Percentiles rank a stretch among this genome's conserved stretches.
Conservation (phyloP, 116 monocot genomes). For the Posidonia oceanica region DNA sequence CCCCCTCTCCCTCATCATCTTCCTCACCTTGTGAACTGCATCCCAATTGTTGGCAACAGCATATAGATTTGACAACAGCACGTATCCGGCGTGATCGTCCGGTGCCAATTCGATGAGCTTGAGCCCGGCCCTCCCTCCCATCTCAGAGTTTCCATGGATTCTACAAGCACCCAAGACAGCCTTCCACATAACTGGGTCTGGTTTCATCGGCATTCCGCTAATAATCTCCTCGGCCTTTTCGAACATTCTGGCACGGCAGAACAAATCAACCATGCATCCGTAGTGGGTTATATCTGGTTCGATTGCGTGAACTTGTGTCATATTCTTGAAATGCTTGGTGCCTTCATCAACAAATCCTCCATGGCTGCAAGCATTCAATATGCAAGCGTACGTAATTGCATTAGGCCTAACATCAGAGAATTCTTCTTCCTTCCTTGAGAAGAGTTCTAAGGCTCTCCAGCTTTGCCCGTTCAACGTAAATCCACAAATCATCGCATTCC, state of each 20-base stretch:
- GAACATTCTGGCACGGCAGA: slow-evolving; percentile 43
- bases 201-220: slow-evolving; percentile 39
- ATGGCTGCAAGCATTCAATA: slow-evolving; percentile 66
- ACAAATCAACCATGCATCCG: slow-evolving; percentile 72
- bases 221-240: slow-evolving; percentile 42
- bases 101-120: slow-evolving; percentile 38
- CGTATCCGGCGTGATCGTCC: slow-evolving; percentile 47
- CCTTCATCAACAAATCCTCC: slow-evolving; percentile 50
- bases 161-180: slow-evolving; percentile 49
- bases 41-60: slow-evolving; percentile 30
- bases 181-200: slow-evolving; percentile 65
- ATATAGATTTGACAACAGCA: slow-evolving; percentile 47
- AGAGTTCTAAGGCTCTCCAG: slow-evolving; percentile 24
- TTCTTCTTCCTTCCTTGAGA: slow-evolving; percentile 24
- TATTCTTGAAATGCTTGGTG: slow-evolving; percentile 24
- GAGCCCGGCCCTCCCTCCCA: slow-evolving; percentile 49
- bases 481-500: slow-evolving; percentile 58
- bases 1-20: slow-evolving; percentile 28
- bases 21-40: slow-evolving; percentile 33
- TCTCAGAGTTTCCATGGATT: slow-evolving; percentile 31
- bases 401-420: slow-evolving; percentile 22
- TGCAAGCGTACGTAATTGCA: slow-evolving; percentile 40
- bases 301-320: slow-evolving; percentile 31
- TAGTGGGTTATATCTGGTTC: slow-evolving; percentile 55
- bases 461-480: slow-evolving; percentile 36